Conservation (phyloP, 129 eudicot species). For the Artemisia annua region DNA sequence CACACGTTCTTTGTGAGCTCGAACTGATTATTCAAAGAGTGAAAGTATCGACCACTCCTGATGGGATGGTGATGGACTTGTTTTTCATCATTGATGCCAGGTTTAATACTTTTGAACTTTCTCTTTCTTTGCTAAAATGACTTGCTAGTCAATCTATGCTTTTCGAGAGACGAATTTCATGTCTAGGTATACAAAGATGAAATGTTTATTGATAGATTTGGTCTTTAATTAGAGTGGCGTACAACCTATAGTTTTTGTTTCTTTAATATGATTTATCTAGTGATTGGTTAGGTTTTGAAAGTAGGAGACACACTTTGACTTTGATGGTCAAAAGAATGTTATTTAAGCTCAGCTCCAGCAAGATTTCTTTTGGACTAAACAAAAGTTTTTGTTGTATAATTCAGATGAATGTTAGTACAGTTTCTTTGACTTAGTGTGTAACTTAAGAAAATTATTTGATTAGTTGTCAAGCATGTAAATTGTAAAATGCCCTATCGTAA, state of each 20-base stretch:
- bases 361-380: not conserved
- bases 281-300: slow-evolving; percentile 3
- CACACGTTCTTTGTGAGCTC: slow-evolving; percentile 68
- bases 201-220: not conserved
- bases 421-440: slow-evolving; percentile 7
- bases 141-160: not conserved
- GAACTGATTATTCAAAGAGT: slow-evolving; percentile 75
- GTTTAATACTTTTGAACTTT: slow-evolving; percentile 33
- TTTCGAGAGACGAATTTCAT: too few species aligned
- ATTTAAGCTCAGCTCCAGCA: not conserved
- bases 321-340: not conserved
- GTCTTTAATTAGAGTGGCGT: not conserved
- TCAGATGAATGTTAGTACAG: not conserved
- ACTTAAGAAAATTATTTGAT: not conserved
- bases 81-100: slow-evolving; percentile 81
- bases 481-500: not conserved
- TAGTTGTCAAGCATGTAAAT: slow-evolving; percentile 15
- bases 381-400: too few species aligned
- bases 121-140: slow-evolving; percentile 3
- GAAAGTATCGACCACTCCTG: slow-evolving; percentile 91
- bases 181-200: too few species aligned
- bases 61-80: slow-evolving; percentile 84
- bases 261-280: not conserved
- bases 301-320: slow-evolving; percentile 22
- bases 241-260: not conserved